Percentiles rank a stretch among this genome's conserved stretches.
Conservation (phyloP, 1,284 basidiomycete species). For the Cystobasidium pallidum region DNA sequence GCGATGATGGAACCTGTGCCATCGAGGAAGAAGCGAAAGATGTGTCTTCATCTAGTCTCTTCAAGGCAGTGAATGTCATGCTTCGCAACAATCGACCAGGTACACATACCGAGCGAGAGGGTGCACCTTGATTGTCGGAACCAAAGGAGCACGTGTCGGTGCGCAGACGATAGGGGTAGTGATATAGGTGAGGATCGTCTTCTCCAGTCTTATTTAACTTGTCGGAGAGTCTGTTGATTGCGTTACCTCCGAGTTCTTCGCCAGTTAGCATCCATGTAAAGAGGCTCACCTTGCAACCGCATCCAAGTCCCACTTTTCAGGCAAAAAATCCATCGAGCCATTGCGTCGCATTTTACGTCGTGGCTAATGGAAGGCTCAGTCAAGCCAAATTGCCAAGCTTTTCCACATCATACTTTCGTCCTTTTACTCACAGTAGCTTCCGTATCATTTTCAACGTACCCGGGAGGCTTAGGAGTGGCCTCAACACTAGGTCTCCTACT, state of each 20-base stretch:
- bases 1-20: not conserved
- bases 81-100: slow-evolving; percentile 21
- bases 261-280: too few relatives aligned
- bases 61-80: slow-evolving; percentile 13
- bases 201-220: slow-evolving; percentile 19
- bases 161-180: slow-evolving; percentile 10
- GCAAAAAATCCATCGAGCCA: slow-evolving; percentile 40
- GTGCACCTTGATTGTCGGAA: not conserved
- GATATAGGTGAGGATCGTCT: not conserved
- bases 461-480: slow-evolving; percentile 25
- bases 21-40: slow-evolving; percentile 3
- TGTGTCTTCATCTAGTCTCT: slow-evolving; percentile 5
- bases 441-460: not conserved
- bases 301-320: slow-evolving; percentile 29
- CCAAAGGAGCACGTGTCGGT: slow-evolving; percentile 21
- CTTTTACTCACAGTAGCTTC: slow-evolving; percentile 16
- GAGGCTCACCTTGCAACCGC: slow-evolving; percentile 31
- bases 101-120: slow-evolving; percentile 9
- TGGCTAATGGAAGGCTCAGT: not conserved
- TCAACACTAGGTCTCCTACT: slow-evolving; percentile 31
- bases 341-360: slow-evolving; percentile 36
- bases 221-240: slow-evolving; percentile 25
- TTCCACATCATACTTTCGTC: too few relatives aligned
- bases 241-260: not conserved
- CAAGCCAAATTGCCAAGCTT: too few relatives aligned